Evolutionary conservation across 106 monocot species (phyloP).

Genomic region (Alisma plantagoaquatica): DNA sequence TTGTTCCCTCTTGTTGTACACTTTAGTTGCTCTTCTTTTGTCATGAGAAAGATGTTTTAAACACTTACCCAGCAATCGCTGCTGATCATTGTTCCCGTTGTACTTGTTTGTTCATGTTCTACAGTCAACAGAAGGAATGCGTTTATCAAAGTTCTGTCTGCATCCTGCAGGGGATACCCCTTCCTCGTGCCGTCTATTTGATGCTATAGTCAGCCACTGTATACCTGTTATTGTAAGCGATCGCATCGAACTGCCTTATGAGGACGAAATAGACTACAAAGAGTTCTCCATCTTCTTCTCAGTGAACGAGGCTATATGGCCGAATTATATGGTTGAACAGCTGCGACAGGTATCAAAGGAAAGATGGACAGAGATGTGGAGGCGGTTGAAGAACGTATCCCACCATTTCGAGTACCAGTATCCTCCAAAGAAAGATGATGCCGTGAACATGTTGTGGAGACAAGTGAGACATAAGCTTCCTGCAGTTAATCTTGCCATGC

Average conservation of each 20-base stretch:
- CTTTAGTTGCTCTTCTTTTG: too few relatives aligned
- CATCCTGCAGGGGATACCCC: slow-evolving; percentile 97
- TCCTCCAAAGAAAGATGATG: slow-evolving; percentile 63
- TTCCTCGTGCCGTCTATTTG: slow-evolving; percentile 93
- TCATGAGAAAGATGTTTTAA: too few relatives aligned
- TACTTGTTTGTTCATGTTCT: too few relatives aligned
- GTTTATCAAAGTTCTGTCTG: slow-evolving; percentile 87
- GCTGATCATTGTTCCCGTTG: too few relatives aligned
- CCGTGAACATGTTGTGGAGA: slow-evolving; percentile 86
- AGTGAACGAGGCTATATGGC: slow-evolving; percentile 45
- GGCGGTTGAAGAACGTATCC: slow-evolving; percentile 55
- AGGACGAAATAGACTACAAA: slow-evolving; percentile 69
- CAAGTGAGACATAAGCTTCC: slow-evolving; percentile 69
- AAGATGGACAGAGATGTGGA: slow-evolving; percentile 73
- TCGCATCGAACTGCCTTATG: slow-evolving; percentile 91
- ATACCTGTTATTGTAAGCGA: slow-evolving; percentile 85
- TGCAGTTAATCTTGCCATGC: slow-evolving; percentile 45
- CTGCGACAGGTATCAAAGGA: slow-evolving; percentile 53
- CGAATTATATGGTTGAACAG: slow-evolving; percentile 35
- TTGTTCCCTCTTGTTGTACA: too few relatives aligned
- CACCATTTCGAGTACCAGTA: slow-evolving; percentile 72
- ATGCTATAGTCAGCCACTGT: slow-evolving; percentile 91
- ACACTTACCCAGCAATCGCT: too few relatives aligned
- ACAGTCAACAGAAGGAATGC: slow-evolving; percentile 83
- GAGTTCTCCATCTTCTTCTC: slow-evolving; percentile 86